These are phyloP conservation scores for Vanrija pseudolonga DNA, from an alignment of 1,284 basidiomycete genomes.

Conservation along the genomic window DNA sequence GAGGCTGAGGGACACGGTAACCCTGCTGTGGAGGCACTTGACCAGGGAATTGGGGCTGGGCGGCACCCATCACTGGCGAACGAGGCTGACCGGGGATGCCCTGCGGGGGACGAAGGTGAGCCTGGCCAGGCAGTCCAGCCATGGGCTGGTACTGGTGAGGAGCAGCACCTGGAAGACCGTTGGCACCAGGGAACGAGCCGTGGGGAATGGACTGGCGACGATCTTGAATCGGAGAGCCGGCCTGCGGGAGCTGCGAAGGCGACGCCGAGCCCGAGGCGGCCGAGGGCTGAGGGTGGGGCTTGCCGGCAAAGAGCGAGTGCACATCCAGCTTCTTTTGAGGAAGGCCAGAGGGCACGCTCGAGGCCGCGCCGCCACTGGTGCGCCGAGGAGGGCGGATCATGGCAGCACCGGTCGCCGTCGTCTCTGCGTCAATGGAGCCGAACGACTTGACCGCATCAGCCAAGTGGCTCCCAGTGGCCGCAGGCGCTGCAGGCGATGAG, in stretches of 20 bases:
- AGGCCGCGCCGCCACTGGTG: slow-evolving; percentile 24
- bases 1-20: slow-evolving; percentile 22
- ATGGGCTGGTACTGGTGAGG: slow-evolving; percentile 21
- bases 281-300: slow-evolving; percentile 23
- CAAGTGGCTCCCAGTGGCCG: slow-evolving; percentile 46
- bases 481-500: slow-evolving; percentile 50
- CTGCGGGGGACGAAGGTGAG: slow-evolving; percentile 30
- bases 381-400: slow-evolving; percentile 38
- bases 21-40: slow-evolving; percentile 26
- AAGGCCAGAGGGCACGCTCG: slow-evolving; percentile 11
- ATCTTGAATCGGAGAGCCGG: slow-evolving; percentile 21
- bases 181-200: slow-evolving; percentile 22
- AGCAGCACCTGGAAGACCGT: slow-evolving; percentile 21
- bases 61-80: slow-evolving; percentile 28
- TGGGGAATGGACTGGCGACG: slow-evolving; percentile 32
- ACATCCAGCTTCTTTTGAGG: slow-evolving; percentile 37
- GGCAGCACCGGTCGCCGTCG: slow-evolving; percentile 41
- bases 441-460: slow-evolving; percentile 64
- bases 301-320: slow-evolving; percentile 40
- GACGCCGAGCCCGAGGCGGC: slow-evolving; percentile 16
- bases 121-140: slow-evolving; percentile 12
- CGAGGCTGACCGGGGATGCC: slow-evolving; percentile 28
- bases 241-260: slow-evolving; percentile 17
- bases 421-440: slow-evolving; percentile 62
- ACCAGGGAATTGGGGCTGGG: slow-evolving; percentile 12